These are phyloP conservation scores for Chaetomiaceae sp. DNA, from an alignment of 2,329 filamentous ascomycete species.

Conservation along the genomic window DNA sequence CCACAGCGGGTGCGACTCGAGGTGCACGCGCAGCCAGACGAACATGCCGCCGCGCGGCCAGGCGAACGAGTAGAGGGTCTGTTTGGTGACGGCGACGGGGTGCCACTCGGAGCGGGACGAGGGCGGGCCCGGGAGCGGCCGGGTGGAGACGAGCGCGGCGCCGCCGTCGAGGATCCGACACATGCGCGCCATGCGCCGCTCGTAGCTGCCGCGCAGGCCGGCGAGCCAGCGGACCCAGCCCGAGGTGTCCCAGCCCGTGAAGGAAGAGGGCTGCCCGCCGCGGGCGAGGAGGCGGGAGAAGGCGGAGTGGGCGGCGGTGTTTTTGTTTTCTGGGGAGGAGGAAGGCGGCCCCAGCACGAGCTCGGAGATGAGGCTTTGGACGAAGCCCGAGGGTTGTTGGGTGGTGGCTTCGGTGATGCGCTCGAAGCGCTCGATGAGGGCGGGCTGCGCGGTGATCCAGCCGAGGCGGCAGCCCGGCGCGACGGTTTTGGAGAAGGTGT, in stretches of 20 bases:
- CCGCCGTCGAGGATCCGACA: slow-evolving; percentile 66
- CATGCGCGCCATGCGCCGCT: slow-evolving; percentile 80
- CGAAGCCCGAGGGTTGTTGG: slow-evolving; percentile 83
- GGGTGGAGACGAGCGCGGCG: slow-evolving; percentile 60
- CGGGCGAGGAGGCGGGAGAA: slow-evolving; percentile 36
- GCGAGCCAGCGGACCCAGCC: slow-evolving; percentile 92
- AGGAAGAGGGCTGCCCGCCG: slow-evolving; percentile 42
- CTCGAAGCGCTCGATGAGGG: slow-evolving; percentile 65
- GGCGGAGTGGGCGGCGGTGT: slow-evolving; percentile 1
- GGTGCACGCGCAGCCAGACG: slow-evolving; percentile 71
- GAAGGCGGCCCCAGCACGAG: slow-evolving; percentile 4
- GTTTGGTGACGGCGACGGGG: slow-evolving; percentile 71
- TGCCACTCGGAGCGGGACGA: slow-evolving; percentile 20
- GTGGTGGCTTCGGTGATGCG: slow-evolving; percentile 71
- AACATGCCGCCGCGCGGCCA: slow-evolving; percentile 92
- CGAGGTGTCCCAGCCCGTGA: slow-evolving; percentile 67
- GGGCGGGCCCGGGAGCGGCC: slow-evolving; percentile 39
- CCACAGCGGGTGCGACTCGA: slow-evolving; percentile 69
- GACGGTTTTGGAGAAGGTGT: slow-evolving; percentile 92
- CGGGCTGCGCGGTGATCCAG: slow-evolving; percentile 84
- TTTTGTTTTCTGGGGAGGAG: background rate
- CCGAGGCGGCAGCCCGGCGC: slow-evolving; percentile 86
- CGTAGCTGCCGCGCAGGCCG: slow-evolving; percentile 77
- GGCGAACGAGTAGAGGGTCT: slow-evolving; percentile 67
- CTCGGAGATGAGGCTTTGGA: slow-evolving; percentile 60